Evolutionary conservation across 129 eudicot species (phyloP), one percentile per base, ranked within the genome.

Genomic region (Rutidosis leptorrhynchoides): DNA sequence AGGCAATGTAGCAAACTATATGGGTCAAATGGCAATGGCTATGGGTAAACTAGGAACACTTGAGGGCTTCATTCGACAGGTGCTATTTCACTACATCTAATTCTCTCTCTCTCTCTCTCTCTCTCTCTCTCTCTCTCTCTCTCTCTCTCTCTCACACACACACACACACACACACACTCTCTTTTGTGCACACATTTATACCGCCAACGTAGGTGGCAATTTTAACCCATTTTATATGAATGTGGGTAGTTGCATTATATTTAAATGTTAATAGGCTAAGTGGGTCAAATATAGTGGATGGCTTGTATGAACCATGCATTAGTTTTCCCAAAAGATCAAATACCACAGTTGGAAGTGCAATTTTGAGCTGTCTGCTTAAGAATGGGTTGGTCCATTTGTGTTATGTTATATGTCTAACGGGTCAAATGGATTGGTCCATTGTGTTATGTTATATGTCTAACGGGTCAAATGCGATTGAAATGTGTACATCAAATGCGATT

Each of bases 21-120:
- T 84, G 90, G 90, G 90, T 14, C 90, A 84, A 71, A 84, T 84
- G 86, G 85, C 90, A 2, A 84, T 84, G 86, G 90, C 90, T 19
- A 84, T 84, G 86, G 90, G 90, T 26, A 84, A 84, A 77, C 76
- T 84, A 21, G 90, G 90, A 57, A 84, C 90, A 45, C 86, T 84
- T 0, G 90, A 85, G 55, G 90, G 90, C 63, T 85, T 85, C 77
- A 81, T 85, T 58, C 86, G 82, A 30, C 90, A 85, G 86, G 90
- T 85, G 59, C 51, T 71, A 14, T 48, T 69, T 53, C n/a, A 14
- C 46, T 17, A 26, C 58, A 32, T 28, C 4, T 58, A 12, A 14
- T 16, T 57, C 37, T 1, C 26, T 5, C 25, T n/a, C 43, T n/a
- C n/a, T n/a, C n/a, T n/a, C n/a, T n/a, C n/a, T n/a, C n/a, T n/a